Percentiles rank a stretch among this genome's conserved stretches.
Conservation (phyloP, 139 green algal genomes). For the Mychonastes homosphaera region DNA sequence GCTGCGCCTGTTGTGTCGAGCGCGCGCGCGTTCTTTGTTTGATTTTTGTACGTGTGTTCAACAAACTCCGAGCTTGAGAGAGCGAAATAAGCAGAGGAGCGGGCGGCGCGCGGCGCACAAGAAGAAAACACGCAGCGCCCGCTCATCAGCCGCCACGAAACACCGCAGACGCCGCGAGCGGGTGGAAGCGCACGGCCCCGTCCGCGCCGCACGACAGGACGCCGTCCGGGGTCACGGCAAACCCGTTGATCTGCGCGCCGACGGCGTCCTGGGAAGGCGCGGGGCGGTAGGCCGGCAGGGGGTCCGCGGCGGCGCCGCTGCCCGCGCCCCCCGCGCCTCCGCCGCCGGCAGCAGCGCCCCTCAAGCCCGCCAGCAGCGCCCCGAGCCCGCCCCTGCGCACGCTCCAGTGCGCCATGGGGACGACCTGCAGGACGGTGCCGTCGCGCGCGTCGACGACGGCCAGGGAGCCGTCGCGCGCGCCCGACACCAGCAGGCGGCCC, state of each 20-base stretch:
- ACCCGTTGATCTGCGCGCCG: conserved; percentile 30
- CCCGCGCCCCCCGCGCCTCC: neutral
- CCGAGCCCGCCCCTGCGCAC: conserved; percentile 3
- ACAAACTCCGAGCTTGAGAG: too few species aligned
- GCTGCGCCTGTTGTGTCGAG: too few species aligned
- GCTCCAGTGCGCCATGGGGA: conserved; percentile 25
- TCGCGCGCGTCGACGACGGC: conserved; percentile 12
- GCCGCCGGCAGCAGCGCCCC: conserved; percentile 4
- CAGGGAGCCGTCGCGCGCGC: conserved; percentile 35
- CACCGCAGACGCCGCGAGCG: too few species aligned
- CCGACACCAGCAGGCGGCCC: conserved; percentile 27
- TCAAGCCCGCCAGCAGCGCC: conserved; percentile 12
- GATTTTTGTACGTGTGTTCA: too few species aligned
- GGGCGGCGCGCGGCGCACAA: too few species aligned
- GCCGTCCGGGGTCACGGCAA: conserved; percentile 33
- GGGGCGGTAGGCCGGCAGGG: neutral
- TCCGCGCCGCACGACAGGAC: conserved; percentile 48
- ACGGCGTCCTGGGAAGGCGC: conserved; percentile 1
- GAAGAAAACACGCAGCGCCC: too few species aligned
- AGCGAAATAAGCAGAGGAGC: too few species aligned
- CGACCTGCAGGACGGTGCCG: conserved; percentile 21
- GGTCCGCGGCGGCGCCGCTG: neutral
- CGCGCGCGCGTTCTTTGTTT: too few species aligned
- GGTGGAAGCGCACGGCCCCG: conserved; percentile 41
- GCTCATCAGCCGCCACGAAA: too few species aligned